Evolutionary conservation across 805 yeast species (phyloP), one percentile per base, ranked within the genome.

Genomic region (Wickerhamiella azyma): DNA sequence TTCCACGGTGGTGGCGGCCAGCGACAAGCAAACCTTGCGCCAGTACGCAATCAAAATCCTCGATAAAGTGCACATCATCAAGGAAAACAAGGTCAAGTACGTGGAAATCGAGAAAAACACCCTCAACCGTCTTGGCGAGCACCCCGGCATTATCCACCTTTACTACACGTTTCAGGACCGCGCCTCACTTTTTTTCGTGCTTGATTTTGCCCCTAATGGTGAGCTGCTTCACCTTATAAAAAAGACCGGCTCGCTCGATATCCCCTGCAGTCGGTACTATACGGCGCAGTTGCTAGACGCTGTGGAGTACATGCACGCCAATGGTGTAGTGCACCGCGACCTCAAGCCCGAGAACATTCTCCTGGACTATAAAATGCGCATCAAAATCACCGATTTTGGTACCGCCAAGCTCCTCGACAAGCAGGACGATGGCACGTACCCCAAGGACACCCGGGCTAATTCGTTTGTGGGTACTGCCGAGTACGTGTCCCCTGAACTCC

Each of bases 401-500:
- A 94, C 97, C n/a, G 98, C 97, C 1, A 85, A 84, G 60, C 67
- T 85, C 5, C 65, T 84, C 13, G 75, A 74, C 26, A 43, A 48
- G 24, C 53, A 54, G 19, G 46, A 48, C 26, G 68, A 52, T 5
- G 53, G 54, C 9, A 51, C 50, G 11, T 60, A 59, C 46, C 66
- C 63, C 2, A 61, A 58, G n/a, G 69, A 64, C 26, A 66, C 60
- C 30, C 64, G 68, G 13, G 63, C 68, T 16, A 58, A 59, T 5
- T 86, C 96, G 0, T 92, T 89, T 67, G 97, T 89, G 2, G 98
- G 98, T 0, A 89, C 98, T 1, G 97, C 97, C 0, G 96, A 88
- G 59, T 88, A 88, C 58, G 96, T 92, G 2, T 80, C 94, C 0
- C 98, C 97, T 0, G 98, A 92, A 61, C 66, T 92, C 36, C 67